A percentile compares a stretch with the other conserved stretches of the same genome.
phyloP scores from a whole-genome alignment of 2,329 filamentous ascomycete species.

The Zelopaecilomyces penicillatus region DNA sequence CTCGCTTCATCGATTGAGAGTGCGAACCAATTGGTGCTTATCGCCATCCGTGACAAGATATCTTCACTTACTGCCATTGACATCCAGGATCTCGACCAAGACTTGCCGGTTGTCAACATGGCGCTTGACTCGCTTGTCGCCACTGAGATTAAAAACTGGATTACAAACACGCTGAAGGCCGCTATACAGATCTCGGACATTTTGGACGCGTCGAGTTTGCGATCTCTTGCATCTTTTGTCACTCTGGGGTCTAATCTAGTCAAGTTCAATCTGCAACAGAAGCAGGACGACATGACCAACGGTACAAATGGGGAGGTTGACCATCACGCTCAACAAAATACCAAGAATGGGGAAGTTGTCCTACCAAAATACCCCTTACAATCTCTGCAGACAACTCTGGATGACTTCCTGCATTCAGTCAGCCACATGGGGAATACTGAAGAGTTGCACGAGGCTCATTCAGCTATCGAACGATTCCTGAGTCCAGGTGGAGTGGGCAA shows the following conservation, averaged over 20 bases:
- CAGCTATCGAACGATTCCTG: not conserved
- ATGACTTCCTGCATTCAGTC: slow-evolving; percentile 1
- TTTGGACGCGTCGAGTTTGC: not conserved
- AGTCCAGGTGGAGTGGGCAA: not conserved
- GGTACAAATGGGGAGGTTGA: no score
- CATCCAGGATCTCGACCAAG: not conserved
- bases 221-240: slow-evolving; percentile 1
- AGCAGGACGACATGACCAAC: no score
- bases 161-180: slow-evolving; percentile 14
- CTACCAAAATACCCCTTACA: slow-evolving; percentile 5
- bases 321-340: no score
- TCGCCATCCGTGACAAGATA: slow-evolving; percentile 1
- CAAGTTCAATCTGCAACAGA: not conserved
- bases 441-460: not conserved
- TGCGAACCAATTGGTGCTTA: not conserved
- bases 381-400: not conserved
- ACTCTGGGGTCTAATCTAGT: not conserved
- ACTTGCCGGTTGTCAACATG: slow-evolving; percentile 1
- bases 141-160: slow-evolving; percentile 23
- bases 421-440: not conserved
- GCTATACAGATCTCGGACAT: slow-evolving; percentile 3
- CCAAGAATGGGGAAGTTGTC: not conserved
- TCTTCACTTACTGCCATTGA: not conserved
- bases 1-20: not conserved
- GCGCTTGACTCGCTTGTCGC: slow-evolving; percentile 22